Percentiles rank a stretch among this genome's conserved stretches.
Conservation (phyloP, 805 yeast species). For the Hanseniaspora meyeri region DNA sequence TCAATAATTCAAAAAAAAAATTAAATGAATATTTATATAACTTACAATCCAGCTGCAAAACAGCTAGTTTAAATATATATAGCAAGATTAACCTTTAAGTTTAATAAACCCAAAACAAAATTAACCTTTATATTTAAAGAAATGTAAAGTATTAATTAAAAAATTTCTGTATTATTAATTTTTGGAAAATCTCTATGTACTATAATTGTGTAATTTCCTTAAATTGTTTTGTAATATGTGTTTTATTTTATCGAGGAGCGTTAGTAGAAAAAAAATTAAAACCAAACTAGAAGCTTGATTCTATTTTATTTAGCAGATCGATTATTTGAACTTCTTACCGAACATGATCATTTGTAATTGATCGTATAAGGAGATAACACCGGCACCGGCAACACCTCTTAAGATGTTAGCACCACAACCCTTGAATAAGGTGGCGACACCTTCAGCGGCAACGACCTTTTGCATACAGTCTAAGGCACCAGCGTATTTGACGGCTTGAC, state of each 20-base stretch:
- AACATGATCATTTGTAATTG: constrained; percentile 87
- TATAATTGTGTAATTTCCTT: not conserved
- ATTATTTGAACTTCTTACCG: constrained; percentile 84
- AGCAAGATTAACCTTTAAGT: not conserved
- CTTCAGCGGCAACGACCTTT: constrained; percentile 91
- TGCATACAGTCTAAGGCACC: constrained; percentile 90
- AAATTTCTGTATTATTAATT: too few species aligned
- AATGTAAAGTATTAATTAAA: not conserved
- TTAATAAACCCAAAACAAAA: not conserved
- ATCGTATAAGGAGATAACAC: constrained; percentile 96
- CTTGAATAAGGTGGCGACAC: constrained; percentile 85
- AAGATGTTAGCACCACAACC: constrained; percentile 99
- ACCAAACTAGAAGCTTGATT: not conserved
- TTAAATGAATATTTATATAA: constrained; percentile 6
- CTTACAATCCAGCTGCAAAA: not conserved
- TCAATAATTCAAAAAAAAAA: not conserved
- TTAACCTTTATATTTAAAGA: not conserved
- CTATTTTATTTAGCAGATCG: not conserved
- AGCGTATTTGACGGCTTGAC: constrained; percentile 92
- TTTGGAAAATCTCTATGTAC: constrained; percentile 4
- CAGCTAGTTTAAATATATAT: not conserved
- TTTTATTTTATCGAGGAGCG: not conserved
- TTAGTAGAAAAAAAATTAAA: not conserved
- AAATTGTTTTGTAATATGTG: not conserved
- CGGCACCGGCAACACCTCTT: constrained; percentile 99